Base-by-base conservation (phyloP, 345 rosid genomes). In the Corymbia maculata region DNA sequence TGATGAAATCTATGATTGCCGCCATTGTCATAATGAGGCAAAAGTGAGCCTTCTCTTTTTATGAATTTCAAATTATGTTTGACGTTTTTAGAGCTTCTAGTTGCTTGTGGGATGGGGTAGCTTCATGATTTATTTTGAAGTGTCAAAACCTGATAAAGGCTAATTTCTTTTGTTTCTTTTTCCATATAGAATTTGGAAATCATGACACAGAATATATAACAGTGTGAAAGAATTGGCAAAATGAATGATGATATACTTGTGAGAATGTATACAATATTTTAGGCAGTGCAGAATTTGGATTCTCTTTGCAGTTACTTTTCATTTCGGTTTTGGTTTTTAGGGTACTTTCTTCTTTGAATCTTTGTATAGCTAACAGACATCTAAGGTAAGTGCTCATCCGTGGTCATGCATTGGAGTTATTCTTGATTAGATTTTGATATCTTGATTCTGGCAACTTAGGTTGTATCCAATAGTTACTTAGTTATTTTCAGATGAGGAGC, bases 21-120 rank as follows among this genome's bases (percentile, higher is more conserved):
- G 95, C 82, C 93, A 91, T 88, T 94, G 94, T 86, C 95, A 93
- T 86, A 93, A 93, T 6, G 93, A 94, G 88, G 44, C 92, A 21
- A 93, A 91, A 93, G 94, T 91, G 68, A 36, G 24, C 52, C 28
- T 47, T 82, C 47, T 44, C 66, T 52, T 57, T 21, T 30, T 51
- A 10, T 3, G 21, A 82, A 28, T 86, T 82, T 44, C 42, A 13
- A 32, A 24, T 52, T 24, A 52, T 26, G 15, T 15, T 45, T 21
- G 49, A 75, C 22, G 8, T 42, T 75, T 75, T 75, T 75, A 42
- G 13, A 19, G 49, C 49, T 75, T 75, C 84, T 22, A 75, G 26
- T 75, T 75, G 49, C 84, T 75, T 42, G 49, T 75, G 22, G 84
- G 84, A 75, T 75, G 45, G 44, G 84, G 28, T 42, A 85, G 32